Conservation (phyloP, 345 rosid genomes). For the Boechera stricta region DNA sequence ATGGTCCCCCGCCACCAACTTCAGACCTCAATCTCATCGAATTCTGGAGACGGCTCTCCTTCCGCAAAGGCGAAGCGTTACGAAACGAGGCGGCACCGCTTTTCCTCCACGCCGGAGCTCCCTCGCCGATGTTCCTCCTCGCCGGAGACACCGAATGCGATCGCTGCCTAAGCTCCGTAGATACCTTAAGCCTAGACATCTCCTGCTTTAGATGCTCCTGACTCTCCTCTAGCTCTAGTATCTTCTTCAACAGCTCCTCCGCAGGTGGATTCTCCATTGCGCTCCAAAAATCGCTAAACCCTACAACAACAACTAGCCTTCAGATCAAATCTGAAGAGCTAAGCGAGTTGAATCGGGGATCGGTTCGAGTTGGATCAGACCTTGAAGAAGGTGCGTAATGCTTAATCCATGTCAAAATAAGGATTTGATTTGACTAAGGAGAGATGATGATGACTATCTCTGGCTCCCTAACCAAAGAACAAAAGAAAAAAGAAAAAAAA, state of each 20-base stretch:
- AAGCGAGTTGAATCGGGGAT: conserved; percentile 38
- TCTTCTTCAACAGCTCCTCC: conserved; percentile 82
- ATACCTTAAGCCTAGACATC: conserved; percentile 73
- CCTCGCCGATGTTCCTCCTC: conserved; percentile 50
- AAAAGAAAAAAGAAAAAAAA: conserved; percentile 1
- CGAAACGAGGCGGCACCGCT: conserved; percentile 68
- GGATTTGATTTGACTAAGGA: conserved; percentile 28
- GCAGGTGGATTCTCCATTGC: conserved; percentile 73
- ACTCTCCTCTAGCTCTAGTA: conserved; percentile 84
- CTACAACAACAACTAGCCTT: background rate
- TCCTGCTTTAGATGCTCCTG: conserved; percentile 81
- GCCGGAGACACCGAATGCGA: conserved; percentile 84
- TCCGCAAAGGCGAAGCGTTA: conserved; percentile 86
- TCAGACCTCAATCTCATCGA: conserved; percentile 43
- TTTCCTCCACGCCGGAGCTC: conserved; percentile 53
- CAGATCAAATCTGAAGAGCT: conserved; percentile 25
- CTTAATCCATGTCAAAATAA: conserved; percentile 20
- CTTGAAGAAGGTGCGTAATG: conserved; percentile 24
- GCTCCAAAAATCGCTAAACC: background rate
- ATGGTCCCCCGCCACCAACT: conserved; percentile 50
- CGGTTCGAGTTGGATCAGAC: conserved; percentile 39
- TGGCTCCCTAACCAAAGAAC: conserved; percentile 18
- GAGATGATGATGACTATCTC: conserved; percentile 17
- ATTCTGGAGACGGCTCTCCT: conserved; percentile 60
- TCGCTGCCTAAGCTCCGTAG: conserved; percentile 59